These are phyloP conservation scores for Penicillium herquei DNA, from an alignment of 495 filamentous ascomycete genomes.

Conservation along the genomic window DNA sequence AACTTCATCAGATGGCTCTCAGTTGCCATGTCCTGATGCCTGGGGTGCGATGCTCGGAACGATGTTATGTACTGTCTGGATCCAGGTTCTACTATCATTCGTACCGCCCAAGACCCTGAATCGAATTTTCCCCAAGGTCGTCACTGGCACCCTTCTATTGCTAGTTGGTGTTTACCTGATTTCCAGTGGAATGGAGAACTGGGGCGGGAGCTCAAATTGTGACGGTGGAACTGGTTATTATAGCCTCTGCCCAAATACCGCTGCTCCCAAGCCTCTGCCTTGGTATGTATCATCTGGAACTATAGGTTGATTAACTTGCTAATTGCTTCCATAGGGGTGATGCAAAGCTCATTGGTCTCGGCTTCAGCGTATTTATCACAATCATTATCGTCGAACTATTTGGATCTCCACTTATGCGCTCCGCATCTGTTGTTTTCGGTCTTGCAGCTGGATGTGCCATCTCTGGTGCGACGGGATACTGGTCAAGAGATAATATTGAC, in stretches of 20 bases:
- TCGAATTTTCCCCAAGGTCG: conserved; percentile 76
- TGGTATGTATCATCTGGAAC: conserved; percentile 30
- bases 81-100: conserved; percentile 32
- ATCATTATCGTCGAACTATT: conserved; percentile 77
- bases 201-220: conserved; percentile 72
- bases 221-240: conserved; percentile 51
- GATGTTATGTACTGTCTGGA: conserved; percentile 49
- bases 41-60: conserved; percentile 86
- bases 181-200: conserved; percentile 69
- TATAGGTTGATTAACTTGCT: background rate
- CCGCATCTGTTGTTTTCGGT: conserved; percentile 70
- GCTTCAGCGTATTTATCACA: conserved; percentile 79
- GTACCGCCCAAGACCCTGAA: conserved; percentile 59
- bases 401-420: conserved; percentile 69
- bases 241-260: conserved; percentile 62
- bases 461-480: conserved; percentile 75
- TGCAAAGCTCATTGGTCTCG: conserved; percentile 74
- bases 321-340: conserved; percentile 54
- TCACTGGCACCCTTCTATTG: conserved; percentile 74
- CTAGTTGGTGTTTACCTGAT: conserved; percentile 73
- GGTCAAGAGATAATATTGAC: conserved; percentile 63
- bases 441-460: conserved; percentile 79
- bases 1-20: conserved; percentile 54
- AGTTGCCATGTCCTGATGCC: conserved; percentile 72
- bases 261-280: conserved; percentile 69